Base-by-base conservation (phyloP, 176 grass and related monocot species). In the Carex parvula region DNA sequence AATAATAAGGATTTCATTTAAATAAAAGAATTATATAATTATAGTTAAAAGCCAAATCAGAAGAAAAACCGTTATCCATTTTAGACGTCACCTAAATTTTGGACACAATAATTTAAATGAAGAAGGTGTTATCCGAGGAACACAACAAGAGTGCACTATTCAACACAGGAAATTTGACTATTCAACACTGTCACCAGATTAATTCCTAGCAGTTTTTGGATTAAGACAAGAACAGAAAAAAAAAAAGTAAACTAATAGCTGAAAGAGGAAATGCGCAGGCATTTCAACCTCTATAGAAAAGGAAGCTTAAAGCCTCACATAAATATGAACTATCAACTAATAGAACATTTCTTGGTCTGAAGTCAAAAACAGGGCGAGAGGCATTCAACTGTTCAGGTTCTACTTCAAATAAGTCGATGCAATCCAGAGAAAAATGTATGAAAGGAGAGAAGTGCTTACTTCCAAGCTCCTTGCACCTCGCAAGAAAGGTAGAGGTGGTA, bases 321-420 rank as follows among this genome's bases (percentile, higher is more conserved):
- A 42, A 42, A 55, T 78, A 20, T 64, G 26, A 70, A 60, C 70
- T 79, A 78, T 18, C 59, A 44, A 58, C 82, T 83, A 84, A 75
- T 30, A 35, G 46, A 88, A 90, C 74, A 17, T 80, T 58, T 84
- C 69, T 60, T 35, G 58, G 69, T n/a, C 63, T 64, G 26, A 8
- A 29, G 46, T 68, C 71, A 82, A 86, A 80, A 72, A 84, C 54
- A 29, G 73, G 70, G 72, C 83, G 44, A 41, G 10, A 33, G 54
- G 75, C 6, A 44, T 22, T 50, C 24, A 54, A 57, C 14, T 33
- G 4, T 55, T 69, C 60, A 77, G 70, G 64, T 80, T 60, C 86
- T 92, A 99, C 91, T 95, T 99, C 80, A 95, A 82, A 58, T 92
- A 95, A 80, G 91, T 87, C 5, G 96, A 99, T 35, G 89, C 90